Evolutionary conservation across 495 filamentous ascomycete genomes (phyloP), one percentile per base, ranked within the genome.

Genomic region (Aspergillus kassunensis): DNA sequence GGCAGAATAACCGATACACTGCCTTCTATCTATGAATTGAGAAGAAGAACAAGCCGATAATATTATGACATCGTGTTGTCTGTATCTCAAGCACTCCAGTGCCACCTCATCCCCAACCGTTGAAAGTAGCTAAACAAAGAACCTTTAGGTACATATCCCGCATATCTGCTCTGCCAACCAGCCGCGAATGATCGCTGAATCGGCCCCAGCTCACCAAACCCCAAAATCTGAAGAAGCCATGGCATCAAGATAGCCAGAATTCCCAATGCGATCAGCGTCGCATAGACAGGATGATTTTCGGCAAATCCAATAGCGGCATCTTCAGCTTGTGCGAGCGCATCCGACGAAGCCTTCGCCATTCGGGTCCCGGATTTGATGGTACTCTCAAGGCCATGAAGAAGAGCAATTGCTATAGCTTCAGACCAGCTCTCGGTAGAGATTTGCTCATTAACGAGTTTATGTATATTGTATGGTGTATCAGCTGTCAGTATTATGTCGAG

Each of bases 121-220:
- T 82, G 78, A 15, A 81, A 67, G 48, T 63, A 81, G 0, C 70
- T 61, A 55, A 81, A 79, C n/a, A 80, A 59, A 6, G 71, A 70
- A 0, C 60, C 58, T 55, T 70, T 73, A 0, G 73, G 71, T 33
- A 81, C 77, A 54, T 70, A 65, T 3, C 77, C 75, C 10, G 37
- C 55, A 57, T 73, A 78, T 8, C 7, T 59, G 15, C 59, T 35
- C 56, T 76, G 69, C 77, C 77, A 80, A 16, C 6, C 5, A 2
- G 76, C 70, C 18, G 77, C 77, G 43, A 67, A 79, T 11, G 72
- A 63, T 5, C 66, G 73, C 56, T 70, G 69, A 46, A 77, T 55
- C 2, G 74, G 74, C 13, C 78, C 80, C 36, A 72, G 29, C 52
- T 69, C 72, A 1, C 47, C 71, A 58, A 82, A 82, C 11, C 80